phyloP scores from a whole-genome alignment of 495 filamentous ascomycete genomes.

The Durotheca rogersii region DNA sequence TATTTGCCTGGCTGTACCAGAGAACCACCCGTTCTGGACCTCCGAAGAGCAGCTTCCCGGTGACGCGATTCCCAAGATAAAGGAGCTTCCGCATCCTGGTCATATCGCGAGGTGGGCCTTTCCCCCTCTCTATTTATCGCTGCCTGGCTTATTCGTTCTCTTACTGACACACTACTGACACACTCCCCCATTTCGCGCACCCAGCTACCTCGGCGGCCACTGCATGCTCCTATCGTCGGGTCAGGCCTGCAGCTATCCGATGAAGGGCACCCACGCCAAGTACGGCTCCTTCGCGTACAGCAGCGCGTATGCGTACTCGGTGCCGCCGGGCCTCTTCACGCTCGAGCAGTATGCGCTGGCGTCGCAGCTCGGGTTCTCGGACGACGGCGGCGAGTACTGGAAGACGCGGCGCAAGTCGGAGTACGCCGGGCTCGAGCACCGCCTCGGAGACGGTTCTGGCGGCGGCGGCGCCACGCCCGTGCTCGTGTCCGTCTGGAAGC shows the following conservation, averaged over 20 bases:
- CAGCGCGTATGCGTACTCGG: slow-evolving; percentile 71
- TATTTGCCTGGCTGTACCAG: slow-evolving; percentile 65
- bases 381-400: slow-evolving; percentile 79
- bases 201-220: slow-evolving; percentile 59
- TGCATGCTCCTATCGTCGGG: slow-evolving; percentile 73
- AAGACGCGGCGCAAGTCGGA: slow-evolving; percentile 64
- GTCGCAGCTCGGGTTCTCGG: slow-evolving; percentile 71
- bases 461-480: slow-evolving; percentile 42
- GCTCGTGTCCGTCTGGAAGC: slow-evolving; percentile 65
- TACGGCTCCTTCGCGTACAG: slow-evolving; percentile 80
- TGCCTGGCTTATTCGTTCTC: background rate
- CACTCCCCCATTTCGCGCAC: too few species aligned
- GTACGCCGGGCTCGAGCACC: slow-evolving; percentile 57
- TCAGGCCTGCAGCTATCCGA: slow-evolving; percentile 75
- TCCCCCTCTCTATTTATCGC: too few species aligned
- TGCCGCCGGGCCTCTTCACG: slow-evolving; percentile 71
- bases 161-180: too few species aligned
- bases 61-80: slow-evolving; percentile 52
- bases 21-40: slow-evolving; percentile 73
- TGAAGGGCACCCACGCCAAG: slow-evolving; percentile 77
- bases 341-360: slow-evolving; percentile 75
- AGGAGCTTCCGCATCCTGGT: slow-evolving; percentile 62
- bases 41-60: slow-evolving; percentile 63
- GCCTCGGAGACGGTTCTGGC: slow-evolving; percentile 41
- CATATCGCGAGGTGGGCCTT: slow-evolving; percentile 61